Evolutionary conservation across 2,329 filamentous ascomycete species (phyloP).

Genomic region (Colletotrichum liaoningense): DNA sequence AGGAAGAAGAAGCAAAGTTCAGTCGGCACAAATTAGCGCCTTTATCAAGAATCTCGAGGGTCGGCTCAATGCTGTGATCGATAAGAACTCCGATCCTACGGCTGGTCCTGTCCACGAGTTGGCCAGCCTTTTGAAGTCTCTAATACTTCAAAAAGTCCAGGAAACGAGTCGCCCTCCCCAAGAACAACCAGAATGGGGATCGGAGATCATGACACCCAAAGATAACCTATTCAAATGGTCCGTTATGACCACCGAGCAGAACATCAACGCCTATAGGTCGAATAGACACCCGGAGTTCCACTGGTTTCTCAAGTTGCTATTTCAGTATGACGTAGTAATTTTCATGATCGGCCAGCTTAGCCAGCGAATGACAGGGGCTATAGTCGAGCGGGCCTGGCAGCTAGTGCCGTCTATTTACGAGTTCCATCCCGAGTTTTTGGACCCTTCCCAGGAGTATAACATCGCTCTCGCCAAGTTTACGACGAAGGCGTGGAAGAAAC

Average conservation of each 20-base stretch:
- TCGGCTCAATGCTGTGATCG: slow-evolving; percentile 56
- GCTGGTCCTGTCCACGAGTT: slow-evolving; percentile 65
- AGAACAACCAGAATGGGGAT: slow-evolving; percentile 60
- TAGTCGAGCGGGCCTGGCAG: slow-evolving; percentile 66
- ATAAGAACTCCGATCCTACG: slow-evolving; percentile 60
- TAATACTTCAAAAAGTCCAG: slow-evolving; percentile 60
- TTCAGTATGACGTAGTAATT: slow-evolving; percentile 67
- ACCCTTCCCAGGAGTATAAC: slow-evolving; percentile 42
- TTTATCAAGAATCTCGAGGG: slow-evolving; percentile 55
- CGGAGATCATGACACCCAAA: slow-evolving; percentile 58
- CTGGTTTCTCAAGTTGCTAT: slow-evolving; percentile 65
- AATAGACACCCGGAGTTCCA: slow-evolving; percentile 55
- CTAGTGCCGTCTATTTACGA: slow-evolving; percentile 58
- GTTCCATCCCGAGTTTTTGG: slow-evolving; percentile 61
- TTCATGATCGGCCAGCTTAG: slow-evolving; percentile 66
- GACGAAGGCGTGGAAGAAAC: slow-evolving; percentile 8
- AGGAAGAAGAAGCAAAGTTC: slow-evolving; percentile 20
- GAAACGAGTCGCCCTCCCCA: slow-evolving; percentile 58
- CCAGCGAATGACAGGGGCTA: slow-evolving; percentile 57
- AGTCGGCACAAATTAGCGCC: slow-evolving; percentile 47
- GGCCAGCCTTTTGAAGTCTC: slow-evolving; percentile 56
- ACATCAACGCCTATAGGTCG: slow-evolving; percentile 55
- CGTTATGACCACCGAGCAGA: slow-evolving; percentile 59
- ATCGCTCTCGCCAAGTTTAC: slow-evolving; percentile 18
- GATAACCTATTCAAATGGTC: slow-evolving; percentile 68